Base-by-base conservation (phyloP, 1,139 yeast species). In the Pichia terricola region DNA sequence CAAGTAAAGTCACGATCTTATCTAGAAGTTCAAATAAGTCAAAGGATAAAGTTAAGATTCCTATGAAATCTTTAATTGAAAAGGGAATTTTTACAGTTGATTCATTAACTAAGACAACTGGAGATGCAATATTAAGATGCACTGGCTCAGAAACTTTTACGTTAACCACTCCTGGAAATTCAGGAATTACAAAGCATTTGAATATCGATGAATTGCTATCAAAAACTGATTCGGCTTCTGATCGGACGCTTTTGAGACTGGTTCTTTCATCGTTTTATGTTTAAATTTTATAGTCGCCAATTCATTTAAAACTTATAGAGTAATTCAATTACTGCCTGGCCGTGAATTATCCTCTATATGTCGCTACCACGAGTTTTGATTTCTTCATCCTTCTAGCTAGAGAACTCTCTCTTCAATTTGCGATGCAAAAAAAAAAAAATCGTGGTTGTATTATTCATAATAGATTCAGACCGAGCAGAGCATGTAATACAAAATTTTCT, bases 21-120 rank as follows among this genome's bases (percentile, higher is more conserved):
- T 16, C 22, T 16, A 16, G 22, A 16, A 16, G 22, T 2, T 16
- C 22, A 16, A 16, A 16, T 16, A 30, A 30, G 10, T 10, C 32
- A 8, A 30, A 30, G 10, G 32, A 30, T 10, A 30, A 10, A 8
- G 10, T 30, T 8, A 33, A 34, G 10, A 30, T 41, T 7, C 35
- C 25, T 26, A 26, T 39, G 6, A 39, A 40, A 30, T 34, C 39
- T 11, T 30, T 44, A 11, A 26, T 37, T 28, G 26, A 16, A 11
- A 25, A 37, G 4, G 38, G 38, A 7, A 26, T 37, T 8, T 28
- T 43, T 16, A 34, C 41, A 26, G 38, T n/a, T 28, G 38, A 33
- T 28, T 3, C 32, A 5, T 7, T 27, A n/a, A 30, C 10, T 30
- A 30, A 7, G 7, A 10, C 9, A 30, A 30, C 9, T 8, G 7